A percentile compares a stretch with the other conserved stretches of the same genome.
Evolutionary conservation across 257 asterid species (phyloP).

Genomic region (Buddleja alternifolia): DNA sequence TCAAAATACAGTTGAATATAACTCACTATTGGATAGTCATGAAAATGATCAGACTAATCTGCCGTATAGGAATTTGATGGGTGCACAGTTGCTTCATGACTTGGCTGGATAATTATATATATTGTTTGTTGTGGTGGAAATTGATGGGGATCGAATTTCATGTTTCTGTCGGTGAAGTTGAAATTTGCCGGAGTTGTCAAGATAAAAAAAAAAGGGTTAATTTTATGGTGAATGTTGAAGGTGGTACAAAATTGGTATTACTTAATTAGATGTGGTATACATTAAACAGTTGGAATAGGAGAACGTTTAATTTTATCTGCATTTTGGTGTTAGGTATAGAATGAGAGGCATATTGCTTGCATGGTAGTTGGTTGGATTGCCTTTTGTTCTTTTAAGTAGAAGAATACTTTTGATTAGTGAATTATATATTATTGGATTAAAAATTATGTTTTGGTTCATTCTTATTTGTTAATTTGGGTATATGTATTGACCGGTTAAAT

Average conservation of each 20-base stretch:
- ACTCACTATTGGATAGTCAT: constrained; percentile 75
- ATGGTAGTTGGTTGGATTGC: constrained; percentile 26
- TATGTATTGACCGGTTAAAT: no score
- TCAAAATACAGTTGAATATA: constrained; percentile 63
- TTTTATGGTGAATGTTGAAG: no score
- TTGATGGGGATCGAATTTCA: background rate
- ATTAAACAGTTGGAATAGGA: constrained; percentile 38
- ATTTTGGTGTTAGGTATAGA: constrained; percentile 43
- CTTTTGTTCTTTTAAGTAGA: background rate
- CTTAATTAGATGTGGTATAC: constrained; percentile 29
- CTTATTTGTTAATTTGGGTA: no score
- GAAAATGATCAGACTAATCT: constrained; percentile 64
- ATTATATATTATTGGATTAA: background rate
- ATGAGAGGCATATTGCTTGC: constrained; percentile 27
- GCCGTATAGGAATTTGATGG: constrained; percentile 89
- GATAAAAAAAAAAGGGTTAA: background rate
- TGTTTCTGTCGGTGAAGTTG: constrained; percentile 46
- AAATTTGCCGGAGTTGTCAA: constrained; percentile 27
- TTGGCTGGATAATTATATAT: constrained; percentile 60
- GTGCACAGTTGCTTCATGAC: constrained; percentile 91
- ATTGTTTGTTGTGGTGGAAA: constrained; percentile 18
- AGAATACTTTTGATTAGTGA: constrained; percentile 5
- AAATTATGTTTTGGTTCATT: background rate
- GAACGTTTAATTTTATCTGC: constrained; percentile 34
- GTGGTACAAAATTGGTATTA: constrained; percentile 29